Conservation (phyloP, 2,329 filamentous ascomycete genomes). For the Colletotrichum sojae region DNA sequence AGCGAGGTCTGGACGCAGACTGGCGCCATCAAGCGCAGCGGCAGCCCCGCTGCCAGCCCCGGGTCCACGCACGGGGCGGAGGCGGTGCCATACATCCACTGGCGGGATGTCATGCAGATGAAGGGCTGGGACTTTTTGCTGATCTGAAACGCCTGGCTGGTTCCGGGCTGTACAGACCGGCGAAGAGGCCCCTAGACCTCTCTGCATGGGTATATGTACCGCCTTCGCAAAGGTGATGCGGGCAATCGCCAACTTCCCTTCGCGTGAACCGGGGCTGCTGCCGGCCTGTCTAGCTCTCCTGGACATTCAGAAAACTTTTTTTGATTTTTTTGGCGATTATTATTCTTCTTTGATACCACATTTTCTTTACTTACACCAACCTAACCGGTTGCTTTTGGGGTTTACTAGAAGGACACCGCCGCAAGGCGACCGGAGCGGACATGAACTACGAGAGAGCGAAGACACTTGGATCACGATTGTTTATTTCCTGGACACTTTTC, state of each 20-base stretch:
- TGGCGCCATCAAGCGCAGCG: conserved; percentile 62
- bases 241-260: conserved; percentile 52
- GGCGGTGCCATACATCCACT: conserved; percentile 81
- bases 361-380: conserved; percentile 46
- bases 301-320: conserved; percentile 1
- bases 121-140: conserved; percentile 95
- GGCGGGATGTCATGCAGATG: conserved; percentile 93
- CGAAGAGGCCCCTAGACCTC: background rate
- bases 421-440: conserved; percentile 53
- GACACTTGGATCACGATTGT: conserved; percentile 41
- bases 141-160: conserved; percentile 68
- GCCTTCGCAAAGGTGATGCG: conserved; percentile 52
- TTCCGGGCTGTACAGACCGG: conserved; percentile 23
- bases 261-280: conserved; percentile 31
- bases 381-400: conserved; percentile 32
- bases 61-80: conserved; percentile 51
- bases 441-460: conserved; percentile 41
- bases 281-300: conserved; percentile 26
- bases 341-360: conserved; percentile 44
- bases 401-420: conserved; percentile 47
- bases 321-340: conserved; percentile 43
- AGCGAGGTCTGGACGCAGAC: conserved; percentile 89
- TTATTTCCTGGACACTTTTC: conserved; percentile 25
- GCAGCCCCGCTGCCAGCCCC: conserved; percentile 45
- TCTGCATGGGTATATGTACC: conserved; percentile 44